phyloP scores from a whole-genome alignment of 768 basidiomycete genomes.

The Strobilomyces confusus region DNA sequence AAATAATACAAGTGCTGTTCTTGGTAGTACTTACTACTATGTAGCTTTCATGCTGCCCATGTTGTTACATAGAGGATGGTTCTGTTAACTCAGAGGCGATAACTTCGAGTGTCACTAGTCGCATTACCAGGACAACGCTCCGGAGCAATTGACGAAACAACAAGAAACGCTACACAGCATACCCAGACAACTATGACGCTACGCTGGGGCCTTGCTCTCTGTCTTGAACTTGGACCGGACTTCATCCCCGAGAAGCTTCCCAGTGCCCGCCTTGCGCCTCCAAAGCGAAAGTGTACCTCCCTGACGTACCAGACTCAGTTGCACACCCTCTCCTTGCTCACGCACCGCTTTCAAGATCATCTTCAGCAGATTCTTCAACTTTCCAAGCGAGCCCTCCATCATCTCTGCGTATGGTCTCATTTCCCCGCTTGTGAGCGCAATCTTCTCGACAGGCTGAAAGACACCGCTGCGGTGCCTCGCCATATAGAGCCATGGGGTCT shows the following conservation, averaged over 20 bases:
- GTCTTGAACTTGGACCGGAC: slow-evolving; percentile 21
- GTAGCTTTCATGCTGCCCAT: no score
- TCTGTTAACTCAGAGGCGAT: no score
- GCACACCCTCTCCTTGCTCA: slow-evolving; percentile 47
- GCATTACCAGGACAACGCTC: no score
- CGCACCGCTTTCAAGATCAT: slow-evolving; percentile 47
- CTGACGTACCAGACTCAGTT: slow-evolving; percentile 53
- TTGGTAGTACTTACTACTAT: no score
- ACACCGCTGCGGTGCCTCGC: slow-evolving; percentile 53
- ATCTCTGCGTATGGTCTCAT: slow-evolving; percentile 22
- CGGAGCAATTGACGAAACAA: no score
- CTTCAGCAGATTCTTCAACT: slow-evolving; percentile 27
- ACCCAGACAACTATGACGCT: no score
- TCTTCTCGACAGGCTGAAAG: slow-evolving; percentile 49
- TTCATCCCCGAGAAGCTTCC: slow-evolving; percentile 16
- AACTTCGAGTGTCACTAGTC: no score
- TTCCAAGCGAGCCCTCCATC: slow-evolving; percentile 19
- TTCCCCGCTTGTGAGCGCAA: slow-evolving; percentile 31
- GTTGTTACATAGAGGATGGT: no score
- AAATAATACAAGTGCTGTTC: no score
- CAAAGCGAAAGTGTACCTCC: slow-evolving; percentile 44
- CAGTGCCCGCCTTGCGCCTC: slow-evolving; percentile 35
- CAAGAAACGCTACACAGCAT: no score
- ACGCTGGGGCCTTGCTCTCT: neutral
- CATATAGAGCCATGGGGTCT: slow-evolving; percentile 57